Conservation (phyloP, 306 rosid species). For the Canavalia gladiata region DNA sequence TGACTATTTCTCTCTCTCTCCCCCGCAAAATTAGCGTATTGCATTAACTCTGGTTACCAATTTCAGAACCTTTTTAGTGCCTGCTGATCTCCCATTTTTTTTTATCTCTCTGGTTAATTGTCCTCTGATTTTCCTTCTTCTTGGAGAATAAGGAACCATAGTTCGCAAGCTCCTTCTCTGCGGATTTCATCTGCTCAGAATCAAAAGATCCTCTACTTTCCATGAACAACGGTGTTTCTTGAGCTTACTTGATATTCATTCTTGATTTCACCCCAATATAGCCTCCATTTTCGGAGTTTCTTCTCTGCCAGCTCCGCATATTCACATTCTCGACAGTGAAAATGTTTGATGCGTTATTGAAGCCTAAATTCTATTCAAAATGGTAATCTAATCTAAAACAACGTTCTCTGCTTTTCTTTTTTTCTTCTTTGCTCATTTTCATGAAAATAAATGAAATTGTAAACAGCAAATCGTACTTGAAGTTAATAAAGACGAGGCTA, state of each 20-base stretch:
- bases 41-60: neutral
- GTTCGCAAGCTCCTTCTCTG: no score
- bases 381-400: constrained; percentile 58
- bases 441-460: neutral
- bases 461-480: constrained; percentile 74
- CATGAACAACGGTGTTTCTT: no score
- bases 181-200: no score
- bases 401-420: neutral
- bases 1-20: constrained; percentile 27
- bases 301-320: neutral
- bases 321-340: constrained; percentile 18
- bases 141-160: no score
- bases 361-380: constrained; percentile 64
- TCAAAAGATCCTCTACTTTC: no score
- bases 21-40: neutral
- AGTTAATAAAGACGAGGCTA: constrained; percentile 58
- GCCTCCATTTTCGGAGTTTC: no score
- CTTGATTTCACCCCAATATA: no score
- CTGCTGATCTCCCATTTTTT: neutral
- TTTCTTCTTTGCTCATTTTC: neutral
- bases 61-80: neutral
- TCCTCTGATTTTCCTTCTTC: no score
- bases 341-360: constrained; percentile 69
- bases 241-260: no score
- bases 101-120: neutral